Evolutionary conservation across 2,329 filamentous ascomycete genomes (phyloP).

Genomic region (Aspergillus sclerotialis): DNA sequence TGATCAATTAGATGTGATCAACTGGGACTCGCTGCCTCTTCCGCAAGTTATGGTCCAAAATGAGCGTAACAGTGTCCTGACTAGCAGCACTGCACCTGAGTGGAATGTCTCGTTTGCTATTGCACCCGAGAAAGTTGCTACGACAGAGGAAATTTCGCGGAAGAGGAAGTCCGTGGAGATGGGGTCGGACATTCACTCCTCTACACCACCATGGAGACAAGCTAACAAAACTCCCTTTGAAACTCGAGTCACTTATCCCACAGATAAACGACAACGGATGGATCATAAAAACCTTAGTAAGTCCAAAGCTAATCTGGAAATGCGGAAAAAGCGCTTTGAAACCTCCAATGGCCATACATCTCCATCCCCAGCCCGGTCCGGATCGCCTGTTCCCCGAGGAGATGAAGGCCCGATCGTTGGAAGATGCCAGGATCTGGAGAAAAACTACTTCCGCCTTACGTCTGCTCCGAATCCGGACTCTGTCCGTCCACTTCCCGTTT

Average conservation of each 20-base stretch:
- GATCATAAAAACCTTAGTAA: slow-evolving; percentile 64
- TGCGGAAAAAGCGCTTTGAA: slow-evolving; percentile 82
- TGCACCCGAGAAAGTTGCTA: slow-evolving; percentile 15
- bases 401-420: slow-evolving; percentile 69
- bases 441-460: slow-evolving; percentile 90
- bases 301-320: slow-evolving; percentile 80
- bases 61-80: slow-evolving; percentile 52
- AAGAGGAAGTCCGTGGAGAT: slow-evolving; percentile 76
- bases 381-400: slow-evolving; percentile 41
- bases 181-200: slow-evolving; percentile 45
- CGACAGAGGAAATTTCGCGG: slow-evolving; percentile 42
- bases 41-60: slow-evolving; percentile 76
- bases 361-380: slow-evolving; percentile 35
- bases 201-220: slow-evolving; percentile 64
- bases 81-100: slow-evolving; percentile 36
- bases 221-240: slow-evolving; percentile 60
- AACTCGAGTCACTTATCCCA: slow-evolving; percentile 65
- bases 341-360: slow-evolving; percentile 39
- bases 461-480: slow-evolving; percentile 79
- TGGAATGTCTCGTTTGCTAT: slow-evolving; percentile 20
- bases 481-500: slow-evolving; percentile 73
- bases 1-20: slow-evolving; percentile 61
- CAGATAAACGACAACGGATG: slow-evolving; percentile 45
- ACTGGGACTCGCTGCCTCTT: slow-evolving; percentile 78
- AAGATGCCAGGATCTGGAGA: slow-evolving; percentile 76